Evolutionary conservation across 2,329 filamentous ascomycete species (phyloP).

Genomic region (Calonectria hongkongensis): DNA sequence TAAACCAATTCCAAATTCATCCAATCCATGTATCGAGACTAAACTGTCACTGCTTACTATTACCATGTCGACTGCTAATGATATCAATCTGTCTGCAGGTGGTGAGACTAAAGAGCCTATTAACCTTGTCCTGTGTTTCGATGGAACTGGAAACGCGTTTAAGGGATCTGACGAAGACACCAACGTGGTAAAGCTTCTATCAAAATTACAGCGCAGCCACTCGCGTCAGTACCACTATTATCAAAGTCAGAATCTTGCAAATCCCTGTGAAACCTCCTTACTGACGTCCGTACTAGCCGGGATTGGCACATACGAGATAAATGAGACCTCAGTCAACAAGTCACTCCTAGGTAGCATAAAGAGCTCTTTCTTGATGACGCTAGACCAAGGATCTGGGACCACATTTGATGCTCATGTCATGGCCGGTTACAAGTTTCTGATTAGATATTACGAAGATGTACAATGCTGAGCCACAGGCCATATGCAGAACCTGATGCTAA

Average conservation of each 20-base stretch:
- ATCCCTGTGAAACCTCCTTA: background rate
- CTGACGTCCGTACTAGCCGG: conserved; percentile 59
- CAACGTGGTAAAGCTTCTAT: conserved; percentile 72
- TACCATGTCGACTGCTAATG: too few relatives aligned
- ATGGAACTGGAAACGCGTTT: conserved; percentile 69
- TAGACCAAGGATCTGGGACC: conserved; percentile 66
- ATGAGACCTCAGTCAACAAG: conserved; percentile 64
- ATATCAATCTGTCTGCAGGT: background rate
- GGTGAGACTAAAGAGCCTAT: conserved; percentile 44
- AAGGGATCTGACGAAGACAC: conserved; percentile 69
- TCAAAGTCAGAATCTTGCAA: conserved; percentile 60
- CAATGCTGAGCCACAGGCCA: conserved; percentile 32
- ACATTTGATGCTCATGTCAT: conserved; percentile 72
- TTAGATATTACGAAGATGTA: conserved; percentile 70
- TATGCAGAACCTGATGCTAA: background rate
- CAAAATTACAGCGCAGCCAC: conserved; percentile 67
- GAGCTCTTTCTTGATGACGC: conserved; percentile 61
- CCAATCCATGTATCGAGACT: too few relatives aligned
- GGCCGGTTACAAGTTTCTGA: conserved; percentile 72
- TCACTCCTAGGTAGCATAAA: conserved; percentile 57
- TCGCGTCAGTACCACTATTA: conserved; percentile 70
- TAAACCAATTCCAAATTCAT: too few relatives aligned
- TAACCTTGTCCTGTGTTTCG: conserved; percentile 70
- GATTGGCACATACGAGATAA: conserved; percentile 69
- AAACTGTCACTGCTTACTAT: too few relatives aligned